A percentile compares a stretch with the other conserved stretches of the same genome.
Evolutionary conservation across 139 green algal species (phyloP).

Genomic region (Chlorella sp.): DNA sequence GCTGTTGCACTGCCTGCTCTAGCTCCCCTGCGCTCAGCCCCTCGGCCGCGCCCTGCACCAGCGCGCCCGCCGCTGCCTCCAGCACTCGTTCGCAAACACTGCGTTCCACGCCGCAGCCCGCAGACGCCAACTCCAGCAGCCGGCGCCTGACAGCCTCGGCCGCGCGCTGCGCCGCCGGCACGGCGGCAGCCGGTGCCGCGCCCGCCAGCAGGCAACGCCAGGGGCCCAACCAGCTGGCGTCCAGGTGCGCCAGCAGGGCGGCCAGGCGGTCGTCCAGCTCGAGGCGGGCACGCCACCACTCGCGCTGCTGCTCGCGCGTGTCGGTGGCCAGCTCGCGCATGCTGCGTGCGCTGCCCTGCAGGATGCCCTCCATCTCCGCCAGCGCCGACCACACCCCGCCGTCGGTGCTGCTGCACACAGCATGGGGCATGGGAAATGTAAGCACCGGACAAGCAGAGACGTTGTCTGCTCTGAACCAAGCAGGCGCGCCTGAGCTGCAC

Average conservation of each 20-base stretch:
- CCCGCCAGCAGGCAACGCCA: constrained; percentile 54
- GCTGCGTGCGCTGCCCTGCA: constrained; percentile 61
- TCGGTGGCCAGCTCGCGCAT: constrained; percentile 48
- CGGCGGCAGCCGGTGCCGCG: not conserved
- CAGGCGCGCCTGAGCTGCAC: not conserved
- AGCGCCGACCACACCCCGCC: constrained; percentile 11
- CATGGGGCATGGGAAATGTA: not conserved
- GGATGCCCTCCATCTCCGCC: constrained; percentile 43
- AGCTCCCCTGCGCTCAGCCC: constrained; percentile 15
- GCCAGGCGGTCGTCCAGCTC: constrained; percentile 57
- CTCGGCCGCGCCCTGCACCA: not conserved
- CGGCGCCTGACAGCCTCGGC: not conserved
- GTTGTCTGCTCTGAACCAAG: not conserved
- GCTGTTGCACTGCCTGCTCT: constrained; percentile 27
- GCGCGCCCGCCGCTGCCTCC: not conserved
- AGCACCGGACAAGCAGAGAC: not conserved
- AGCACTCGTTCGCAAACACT: no score
- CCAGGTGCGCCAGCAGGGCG: constrained; percentile 54
- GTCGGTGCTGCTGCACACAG: constrained; percentile 1
- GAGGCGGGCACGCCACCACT: constrained; percentile 62
- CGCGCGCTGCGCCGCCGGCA: not conserved
- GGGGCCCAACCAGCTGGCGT: constrained; percentile 64
- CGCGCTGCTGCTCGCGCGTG: constrained; percentile 29
- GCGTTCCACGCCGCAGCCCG: no score
- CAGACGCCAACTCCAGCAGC: not conserved